phyloP scores from a whole-genome alignment of 495 filamentous ascomycete genomes.

The Annulohypoxylon nitens region DNA sequence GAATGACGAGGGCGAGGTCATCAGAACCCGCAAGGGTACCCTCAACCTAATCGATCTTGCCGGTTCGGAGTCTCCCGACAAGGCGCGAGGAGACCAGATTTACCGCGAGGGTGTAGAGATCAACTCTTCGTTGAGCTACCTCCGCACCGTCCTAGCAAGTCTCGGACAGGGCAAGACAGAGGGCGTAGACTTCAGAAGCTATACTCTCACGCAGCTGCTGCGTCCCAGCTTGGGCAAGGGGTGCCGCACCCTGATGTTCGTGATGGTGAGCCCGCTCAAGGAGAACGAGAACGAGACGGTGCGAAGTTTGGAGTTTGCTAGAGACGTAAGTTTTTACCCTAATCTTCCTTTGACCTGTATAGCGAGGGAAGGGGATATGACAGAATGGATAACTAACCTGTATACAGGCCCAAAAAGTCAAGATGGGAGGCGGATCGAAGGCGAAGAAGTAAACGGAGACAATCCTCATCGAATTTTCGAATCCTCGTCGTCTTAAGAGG shows the following conservation, averaged over 20 bases:
- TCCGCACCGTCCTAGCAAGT: constrained; percentile 94
- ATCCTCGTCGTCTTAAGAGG: neutral
- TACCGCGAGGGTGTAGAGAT: constrained; percentile 97
- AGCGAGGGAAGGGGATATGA: too few species aligned
- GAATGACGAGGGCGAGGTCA: constrained; percentile 77
- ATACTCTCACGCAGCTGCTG: constrained; percentile 95
- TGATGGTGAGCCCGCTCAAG: constrained; percentile 95
- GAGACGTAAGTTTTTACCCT: constrained; percentile 86
- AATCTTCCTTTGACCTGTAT: too few species aligned
- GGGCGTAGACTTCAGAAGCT: constrained; percentile 95
- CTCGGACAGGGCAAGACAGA: constrained; percentile 86
- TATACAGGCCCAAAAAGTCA: constrained; percentile 50
- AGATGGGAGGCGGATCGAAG: constrained; percentile 48
- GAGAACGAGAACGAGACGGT: constrained; percentile 93
- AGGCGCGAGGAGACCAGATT: constrained; percentile 83
- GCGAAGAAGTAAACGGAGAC: constrained; percentile 31
- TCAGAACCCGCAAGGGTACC: constrained; percentile 89
- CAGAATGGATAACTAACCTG: constrained; percentile 27
- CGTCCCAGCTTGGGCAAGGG: constrained; percentile 96
- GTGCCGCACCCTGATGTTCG: constrained; percentile 98
- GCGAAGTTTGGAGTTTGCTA: constrained; percentile 95
- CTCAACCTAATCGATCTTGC: constrained; percentile 97
- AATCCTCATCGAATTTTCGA: neutral
- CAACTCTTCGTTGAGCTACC: constrained; percentile 90
- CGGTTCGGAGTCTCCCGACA: constrained; percentile 90